Percentiles rank a stretch among this genome's conserved stretches.
These are phyloP conservation scores for grape (Vitis vinifera) DNA, from an alignment of 164 flowering plant species.

Conservation along the genomic window DNA sequence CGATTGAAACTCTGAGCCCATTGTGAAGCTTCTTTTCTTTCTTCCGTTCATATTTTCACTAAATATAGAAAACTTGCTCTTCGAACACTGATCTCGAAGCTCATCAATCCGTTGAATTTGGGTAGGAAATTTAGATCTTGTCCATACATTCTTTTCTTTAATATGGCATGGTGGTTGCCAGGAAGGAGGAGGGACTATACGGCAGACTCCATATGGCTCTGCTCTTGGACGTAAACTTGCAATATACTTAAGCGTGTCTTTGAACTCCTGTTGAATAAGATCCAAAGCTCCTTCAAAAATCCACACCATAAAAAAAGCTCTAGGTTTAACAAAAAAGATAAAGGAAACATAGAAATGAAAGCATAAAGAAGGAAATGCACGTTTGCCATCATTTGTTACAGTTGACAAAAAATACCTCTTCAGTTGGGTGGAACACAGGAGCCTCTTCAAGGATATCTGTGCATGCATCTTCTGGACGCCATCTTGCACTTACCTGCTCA, in stretches of 20 bases:
- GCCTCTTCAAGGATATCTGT: slow-evolving; percentile 39
- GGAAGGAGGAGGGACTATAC: slow-evolving; percentile 67
- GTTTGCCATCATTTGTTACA: not conserved
- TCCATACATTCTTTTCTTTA: slow-evolving; percentile 34
- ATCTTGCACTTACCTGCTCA: slow-evolving; percentile 37
- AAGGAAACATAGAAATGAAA: not conserved
- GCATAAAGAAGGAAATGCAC: slow-evolving; percentile 3
- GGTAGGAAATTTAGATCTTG: slow-evolving; percentile 31
- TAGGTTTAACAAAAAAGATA: not conserved
- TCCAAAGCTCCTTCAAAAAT: slow-evolving; percentile 2
- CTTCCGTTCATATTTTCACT: slow-evolving; percentile 13
- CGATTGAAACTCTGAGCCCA: slow-evolving; percentile 12
- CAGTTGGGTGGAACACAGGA: slow-evolving; percentile 54
- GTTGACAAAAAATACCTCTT: slow-evolving; percentile 36
- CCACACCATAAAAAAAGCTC: not conserved
- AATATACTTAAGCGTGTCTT: slow-evolving; percentile 44
- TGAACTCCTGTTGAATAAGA: slow-evolving; percentile 45
- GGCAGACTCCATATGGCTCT: slow-evolving; percentile 60
- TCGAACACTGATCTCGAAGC: slow-evolving; percentile 24
- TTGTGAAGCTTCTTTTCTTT: slow-evolving; percentile 25
- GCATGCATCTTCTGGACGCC: slow-evolving; percentile 36
- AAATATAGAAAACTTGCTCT: slow-evolving; percentile 7
- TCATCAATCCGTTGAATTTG: slow-evolving; percentile 43
- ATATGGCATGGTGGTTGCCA: slow-evolving; percentile 54
- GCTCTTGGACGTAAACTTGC: slow-evolving; percentile 47